These are phyloP conservation scores for Apodospora peruviana DNA, from an alignment of 495 filamentous ascomycete species.

Conservation along the genomic window DNA sequence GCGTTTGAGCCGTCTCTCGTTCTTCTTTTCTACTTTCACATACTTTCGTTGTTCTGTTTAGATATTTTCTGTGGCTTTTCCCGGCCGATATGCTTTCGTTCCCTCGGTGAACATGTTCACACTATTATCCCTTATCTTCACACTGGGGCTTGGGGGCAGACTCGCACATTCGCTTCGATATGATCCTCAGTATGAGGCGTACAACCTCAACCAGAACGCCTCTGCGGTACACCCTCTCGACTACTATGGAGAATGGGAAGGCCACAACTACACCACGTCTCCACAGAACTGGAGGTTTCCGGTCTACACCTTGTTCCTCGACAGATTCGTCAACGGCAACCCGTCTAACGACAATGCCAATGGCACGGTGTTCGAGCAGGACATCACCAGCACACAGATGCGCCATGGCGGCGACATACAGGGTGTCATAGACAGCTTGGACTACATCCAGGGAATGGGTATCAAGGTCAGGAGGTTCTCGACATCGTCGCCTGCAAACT, in stretches of 20 bases:
- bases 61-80: slow-evolving; percentile 2
- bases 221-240: slow-evolving; percentile 50
- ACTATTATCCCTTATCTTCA: slow-evolving; percentile 7
- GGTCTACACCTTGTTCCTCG: slow-evolving; percentile 63
- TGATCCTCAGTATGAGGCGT: slow-evolving; percentile 43
- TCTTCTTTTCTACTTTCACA: background rate
- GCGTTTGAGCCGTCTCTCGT: too few relatives aligned
- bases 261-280: slow-evolving; percentile 48
- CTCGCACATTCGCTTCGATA: slow-evolving; percentile 40
- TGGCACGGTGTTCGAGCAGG: slow-evolving; percentile 64
- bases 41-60: background rate
- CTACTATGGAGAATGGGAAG: slow-evolving; percentile 52
- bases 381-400: slow-evolving; percentile 59
- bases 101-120: slow-evolving; percentile 2
- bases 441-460: slow-evolving; percentile 71
- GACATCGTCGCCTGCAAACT: background rate
- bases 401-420: slow-evolving; percentile 65
- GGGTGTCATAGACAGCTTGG: slow-evolving; percentile 60
- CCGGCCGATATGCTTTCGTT: slow-evolving; percentile 9
- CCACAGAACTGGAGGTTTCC: slow-evolving; percentile 64
- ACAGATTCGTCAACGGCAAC: slow-evolving; percentile 65
- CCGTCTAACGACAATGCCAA: slow-evolving; percentile 68
- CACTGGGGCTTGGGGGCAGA: slow-evolving; percentile 5
- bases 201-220: slow-evolving; percentile 58
- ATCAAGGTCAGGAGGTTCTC: slow-evolving; percentile 37